phyloP scores from a whole-genome alignment of 2,329 filamentous ascomycete species.

The Pseudocercospora fijiensis region DNA sequence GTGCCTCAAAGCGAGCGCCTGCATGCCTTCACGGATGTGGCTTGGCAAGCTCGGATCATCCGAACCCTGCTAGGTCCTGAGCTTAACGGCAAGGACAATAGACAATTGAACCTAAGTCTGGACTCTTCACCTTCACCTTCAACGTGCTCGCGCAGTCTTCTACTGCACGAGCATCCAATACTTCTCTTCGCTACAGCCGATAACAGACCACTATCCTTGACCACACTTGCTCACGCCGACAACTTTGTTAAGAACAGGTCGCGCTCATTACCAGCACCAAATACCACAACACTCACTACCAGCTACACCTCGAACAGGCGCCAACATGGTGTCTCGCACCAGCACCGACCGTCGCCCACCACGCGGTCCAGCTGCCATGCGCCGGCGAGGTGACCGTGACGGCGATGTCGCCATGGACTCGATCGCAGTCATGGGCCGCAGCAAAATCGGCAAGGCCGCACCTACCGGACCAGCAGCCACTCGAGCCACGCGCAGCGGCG shows the following conservation, averaged over 20 bases:
- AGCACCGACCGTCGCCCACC: constrained; percentile 11
- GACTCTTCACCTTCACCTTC: neutral
- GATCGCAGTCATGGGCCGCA: constrained; percentile 38
- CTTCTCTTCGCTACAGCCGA: neutral
- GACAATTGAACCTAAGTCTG: too few relatives aligned
- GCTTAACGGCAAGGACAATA: too few relatives aligned
- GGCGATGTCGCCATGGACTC: constrained; percentile 62
- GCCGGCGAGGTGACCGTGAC: constrained; percentile 53
- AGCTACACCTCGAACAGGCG: neutral
- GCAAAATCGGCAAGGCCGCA: constrained; percentile 32
- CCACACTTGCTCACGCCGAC: neutral
- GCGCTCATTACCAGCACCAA: neutral
- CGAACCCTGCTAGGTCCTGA: neutral
- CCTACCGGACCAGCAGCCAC: constrained; percentile 21
- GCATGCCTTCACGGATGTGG: neutral
- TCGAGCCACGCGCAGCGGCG: constrained; percentile 18
- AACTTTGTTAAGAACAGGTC: neutral
- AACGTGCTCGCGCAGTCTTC: too few relatives aligned
- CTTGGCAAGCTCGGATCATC: neutral
- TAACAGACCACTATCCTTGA: neutral
- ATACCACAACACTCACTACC: neutral
- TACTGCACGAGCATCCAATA: too few relatives aligned
- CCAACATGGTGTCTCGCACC: constrained; percentile 16
- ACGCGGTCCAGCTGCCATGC: constrained; percentile 6
- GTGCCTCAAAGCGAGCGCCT: neutral